A percentile compares a stretch with the other conserved stretches of the same genome.
Conservation (phyloP, 106 monocot species). For the Chionographis japonica region DNA sequence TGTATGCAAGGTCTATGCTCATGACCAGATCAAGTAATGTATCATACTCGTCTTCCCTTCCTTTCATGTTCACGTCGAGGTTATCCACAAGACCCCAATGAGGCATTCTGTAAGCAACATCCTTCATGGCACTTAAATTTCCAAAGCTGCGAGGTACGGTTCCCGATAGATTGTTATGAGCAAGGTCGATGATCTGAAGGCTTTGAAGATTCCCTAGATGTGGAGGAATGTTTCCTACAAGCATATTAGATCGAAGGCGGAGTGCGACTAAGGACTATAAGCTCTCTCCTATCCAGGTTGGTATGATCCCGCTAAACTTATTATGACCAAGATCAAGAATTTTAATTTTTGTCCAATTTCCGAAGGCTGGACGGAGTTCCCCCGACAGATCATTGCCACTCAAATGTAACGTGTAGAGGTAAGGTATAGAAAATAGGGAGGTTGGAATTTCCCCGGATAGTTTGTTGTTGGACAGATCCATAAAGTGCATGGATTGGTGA, state of each 20-base stretch:
- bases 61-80: too few species aligned
- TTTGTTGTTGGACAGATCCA: too few species aligned
- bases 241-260: background rate
- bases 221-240: constrained; percentile 5
- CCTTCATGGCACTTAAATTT: background rate
- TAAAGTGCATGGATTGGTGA: too few species aligned
- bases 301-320: background rate
- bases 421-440: too few species aligned
- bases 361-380: background rate
- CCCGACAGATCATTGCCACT: too few species aligned
- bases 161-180: constrained; percentile 17
- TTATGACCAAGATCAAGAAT: constrained; percentile 6
- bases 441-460: too few species aligned
- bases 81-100: too few species aligned
- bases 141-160: background rate
- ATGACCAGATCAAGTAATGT: too few species aligned
- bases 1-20: background rate
- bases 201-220: background rate
- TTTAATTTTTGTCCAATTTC: background rate
- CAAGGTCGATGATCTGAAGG: constrained; percentile 9
- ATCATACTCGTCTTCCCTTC: too few species aligned
- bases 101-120: too few species aligned
- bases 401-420: background rate
- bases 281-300: background rate
- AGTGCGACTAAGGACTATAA: background rate